phyloP scores from a whole-genome alignment of 1,284 basidiomycete genomes.

The Ustilago curta region DNA sequence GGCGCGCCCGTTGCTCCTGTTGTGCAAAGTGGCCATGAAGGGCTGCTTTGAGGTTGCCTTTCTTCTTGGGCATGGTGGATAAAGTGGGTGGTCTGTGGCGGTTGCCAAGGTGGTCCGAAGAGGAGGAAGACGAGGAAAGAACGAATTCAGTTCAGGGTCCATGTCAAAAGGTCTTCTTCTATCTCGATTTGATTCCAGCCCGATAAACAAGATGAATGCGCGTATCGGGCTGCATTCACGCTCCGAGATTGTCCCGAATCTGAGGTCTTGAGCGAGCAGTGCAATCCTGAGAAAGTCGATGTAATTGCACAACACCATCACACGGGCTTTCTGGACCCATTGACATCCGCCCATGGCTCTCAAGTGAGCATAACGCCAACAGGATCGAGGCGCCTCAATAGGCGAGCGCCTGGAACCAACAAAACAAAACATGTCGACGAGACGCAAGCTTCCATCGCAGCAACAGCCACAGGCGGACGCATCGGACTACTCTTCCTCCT shows the following conservation, averaged over 20 bases:
- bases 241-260: too few relatives aligned
- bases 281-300: background rate
- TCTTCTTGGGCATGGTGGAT: constrained; percentile 55
- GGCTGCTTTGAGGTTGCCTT: constrained; percentile 52
- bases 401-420: background rate
- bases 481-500: constrained; percentile 22
- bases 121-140: background rate
- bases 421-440: constrained; percentile 5
- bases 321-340: background rate
- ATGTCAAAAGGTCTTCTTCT: constrained; percentile 3
- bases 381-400: background rate
- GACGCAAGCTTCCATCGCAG: background rate
- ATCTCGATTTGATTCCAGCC: background rate
- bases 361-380: background rate
- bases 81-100: background rate
- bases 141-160: constrained; percentile 1
- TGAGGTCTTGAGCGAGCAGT: background rate
- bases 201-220: background rate
- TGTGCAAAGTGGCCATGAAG: constrained; percentile 45
- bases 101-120: background rate
- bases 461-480: constrained; percentile 7
- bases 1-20: constrained; percentile 39
- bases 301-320: constrained; percentile 1
- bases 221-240: constrained; percentile 6
- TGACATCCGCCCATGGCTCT: constrained; percentile 5